These are phyloP conservation scores for Aspergillus sp. DNA, from an alignment of 2,329 filamentous ascomycete species.

Conservation along the genomic window DNA sequence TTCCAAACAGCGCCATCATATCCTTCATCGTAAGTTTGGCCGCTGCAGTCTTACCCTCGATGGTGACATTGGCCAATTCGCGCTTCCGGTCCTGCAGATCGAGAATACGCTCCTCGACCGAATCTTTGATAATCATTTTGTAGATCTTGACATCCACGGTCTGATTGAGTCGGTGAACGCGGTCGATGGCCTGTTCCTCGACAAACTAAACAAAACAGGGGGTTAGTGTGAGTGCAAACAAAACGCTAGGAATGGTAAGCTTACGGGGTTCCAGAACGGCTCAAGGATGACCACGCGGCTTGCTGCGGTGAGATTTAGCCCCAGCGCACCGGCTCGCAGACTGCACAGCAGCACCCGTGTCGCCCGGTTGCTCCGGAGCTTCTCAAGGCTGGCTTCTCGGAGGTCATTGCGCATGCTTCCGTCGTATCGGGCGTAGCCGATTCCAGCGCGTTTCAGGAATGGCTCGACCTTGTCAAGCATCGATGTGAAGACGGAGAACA, in stretches of 20 bases:
- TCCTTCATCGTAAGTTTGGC: slow-evolving; percentile 91
- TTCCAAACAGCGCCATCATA: slow-evolving; percentile 86
- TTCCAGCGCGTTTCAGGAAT: slow-evolving; percentile 74
- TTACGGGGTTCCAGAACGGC: slow-evolving; percentile 95
- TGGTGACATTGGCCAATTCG: slow-evolving; percentile 85
- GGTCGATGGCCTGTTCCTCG: slow-evolving; percentile 98
- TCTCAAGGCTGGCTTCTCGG: slow-evolving; percentile 82
- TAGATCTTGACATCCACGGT: slow-evolving; percentile 94
- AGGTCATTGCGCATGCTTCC: slow-evolving; percentile 92
- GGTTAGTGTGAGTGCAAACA: slow-evolving; percentile 20
- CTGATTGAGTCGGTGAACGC: slow-evolving; percentile 97
- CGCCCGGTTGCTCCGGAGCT: slow-evolving; percentile 72
- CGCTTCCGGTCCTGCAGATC: slow-evolving; percentile 93
- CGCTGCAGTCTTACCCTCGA: slow-evolving; percentile 76
- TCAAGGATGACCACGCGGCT: slow-evolving; percentile 93
- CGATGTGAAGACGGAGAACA: slow-evolving; percentile 97
- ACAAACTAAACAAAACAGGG: slow-evolving; percentile 68
- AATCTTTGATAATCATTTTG: slow-evolving; percentile 83
- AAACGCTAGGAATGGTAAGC: slow-evolving; percentile 36
- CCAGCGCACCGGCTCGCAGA: slow-evolving; percentile 89
- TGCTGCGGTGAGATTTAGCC: slow-evolving; percentile 91
- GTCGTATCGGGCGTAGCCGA: slow-evolving; percentile 88
- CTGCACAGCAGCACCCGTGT: slow-evolving; percentile 89
- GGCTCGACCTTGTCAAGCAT: slow-evolving; percentile 98
- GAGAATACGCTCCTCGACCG: slow-evolving; percentile 93